Base-by-base conservation (phyloP, 768 basidiomycete genomes). In the Podaxis sp. region DNA sequence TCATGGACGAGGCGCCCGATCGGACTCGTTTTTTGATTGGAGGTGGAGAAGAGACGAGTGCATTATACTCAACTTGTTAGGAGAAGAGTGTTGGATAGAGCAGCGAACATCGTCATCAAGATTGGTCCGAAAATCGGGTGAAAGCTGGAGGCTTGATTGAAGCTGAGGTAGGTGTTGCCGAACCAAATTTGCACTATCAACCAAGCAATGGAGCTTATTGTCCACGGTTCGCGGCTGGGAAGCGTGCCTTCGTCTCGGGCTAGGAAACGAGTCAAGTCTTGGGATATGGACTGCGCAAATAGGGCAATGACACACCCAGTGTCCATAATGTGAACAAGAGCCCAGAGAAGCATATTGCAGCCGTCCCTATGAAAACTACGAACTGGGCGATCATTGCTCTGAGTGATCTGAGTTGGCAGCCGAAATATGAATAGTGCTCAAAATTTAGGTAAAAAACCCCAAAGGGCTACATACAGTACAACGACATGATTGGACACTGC, bases 151-250 rank as follows among this genome's bases (percentile, higher is more conserved):
- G 85, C 83, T 65, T 85, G 76, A 6, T 65, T 73, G 64, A 86
- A 87, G 63, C 77, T 79, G 16, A 91, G 73, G 66, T 80, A 88
- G 2, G 84, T 87, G 65, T 88, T 90, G 0, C 91, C 90, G 62
- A 93, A 91, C 90, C 91, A 93, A 32, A 93, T 91, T 61, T 92
- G 88, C 2, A 90, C 81, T 87, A 93, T 88, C 9, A 93, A 72
- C 91, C 91, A 94, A 0, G 88, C 82, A 53, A 92, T 92, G 11
- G 78, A 72, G 63, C 78, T 82, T 47, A 79, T 54, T 14, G 76
- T 70, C 74, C 76, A 77, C 2, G 61, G 59, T 9, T 64, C 52
- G 16, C 67, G 70, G 1, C 66, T 67, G 16, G 55, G 51, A 25
- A 66, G 67, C 50, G 48, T n/a, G 32, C 69, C 64, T 55, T 72